A percentile compares a stretch with the other conserved stretches of the same genome.
Conservation (phyloP, 768 basidiomycete genomes). For the Kondoa malvinella region DNA sequence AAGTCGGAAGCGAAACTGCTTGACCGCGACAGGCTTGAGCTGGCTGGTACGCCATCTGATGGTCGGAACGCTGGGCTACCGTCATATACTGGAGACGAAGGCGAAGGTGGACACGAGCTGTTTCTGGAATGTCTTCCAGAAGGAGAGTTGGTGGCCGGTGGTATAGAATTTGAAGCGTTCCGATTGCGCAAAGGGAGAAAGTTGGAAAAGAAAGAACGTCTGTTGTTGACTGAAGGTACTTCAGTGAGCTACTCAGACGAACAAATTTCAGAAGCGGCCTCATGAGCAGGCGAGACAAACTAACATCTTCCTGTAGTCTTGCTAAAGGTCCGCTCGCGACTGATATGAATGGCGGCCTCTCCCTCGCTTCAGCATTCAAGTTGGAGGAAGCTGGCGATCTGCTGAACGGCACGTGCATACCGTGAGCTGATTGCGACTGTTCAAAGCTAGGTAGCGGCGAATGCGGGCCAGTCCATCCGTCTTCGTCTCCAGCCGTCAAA, state of each 20-base stretch:
- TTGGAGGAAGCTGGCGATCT: neutral
- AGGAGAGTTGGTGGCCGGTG: neutral
- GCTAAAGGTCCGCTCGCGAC: neutral
- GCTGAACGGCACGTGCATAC: neutral
- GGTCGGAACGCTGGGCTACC: neutral
- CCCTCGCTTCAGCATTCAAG: neutral
- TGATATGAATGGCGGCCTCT: neutral
- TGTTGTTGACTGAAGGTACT: neutral
- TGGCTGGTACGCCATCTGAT: neutral
- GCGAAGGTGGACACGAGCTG: neutral
- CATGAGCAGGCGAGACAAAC: neutral
- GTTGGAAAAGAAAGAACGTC: constrained; percentile 1
- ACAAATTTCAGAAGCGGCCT: neutral
- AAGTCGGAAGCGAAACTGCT: neutral
- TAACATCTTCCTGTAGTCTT: neutral
- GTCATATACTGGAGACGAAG: neutral
- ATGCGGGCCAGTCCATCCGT: neutral
- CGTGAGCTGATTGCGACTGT: neutral
- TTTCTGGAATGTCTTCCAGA: neutral
- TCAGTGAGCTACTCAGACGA: neutral
- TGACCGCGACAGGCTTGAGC: neutral
- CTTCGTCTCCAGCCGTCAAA: neutral
- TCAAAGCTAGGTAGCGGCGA: neutral
- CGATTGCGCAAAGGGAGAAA: neutral
- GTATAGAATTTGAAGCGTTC: neutral